Evolutionary conservation across 495 filamentous ascomycete genomes (phyloP), one percentile per base, ranked within the genome.

Genomic region (Hypoxylon crocopeplum): DNA sequence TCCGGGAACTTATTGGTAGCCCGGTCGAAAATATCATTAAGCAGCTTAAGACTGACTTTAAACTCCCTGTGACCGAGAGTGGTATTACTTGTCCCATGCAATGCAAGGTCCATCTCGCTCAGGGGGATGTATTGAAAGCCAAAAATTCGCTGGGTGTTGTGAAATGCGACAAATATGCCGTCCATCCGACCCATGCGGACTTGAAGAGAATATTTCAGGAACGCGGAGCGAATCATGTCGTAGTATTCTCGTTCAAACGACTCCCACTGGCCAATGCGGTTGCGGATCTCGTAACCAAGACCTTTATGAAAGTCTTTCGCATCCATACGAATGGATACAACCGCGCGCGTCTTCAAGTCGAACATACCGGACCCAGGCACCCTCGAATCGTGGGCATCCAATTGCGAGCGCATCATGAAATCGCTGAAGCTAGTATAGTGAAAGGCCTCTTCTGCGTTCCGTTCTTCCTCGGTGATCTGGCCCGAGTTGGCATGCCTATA

Each of bases 121-220:
- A 97, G 71, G 49, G 85, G 84, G 48, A 99, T 77, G 66, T 99
- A 99, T 71, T 98, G 94, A 73, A 99, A 99, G 0, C 94, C 94
- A 68, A 99, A 99, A 36, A 99, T 96, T 27, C 91, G 86, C 70
- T 96, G 82, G 4, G 91, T 87, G 65, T 99, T 99, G 75, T 99
- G 94, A 70, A 86, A 98, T 10, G 95, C 95, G n/a, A 97, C 90
- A 63, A 97, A 98, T 42, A 98, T 97, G 44, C 94, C 94, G 60
- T 98, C 93, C 94, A 99, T 99, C 16, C 95, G 86, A 21, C 94
- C 94, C 80, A 98, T 91, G 17, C 94, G 86, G 27, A 93, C 94
- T 71, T 99, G 94, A 19, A 99, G 79, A 4, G 92, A 96, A 69
- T 99, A 99, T 66, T 98, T 98, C 51, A 99, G 77, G 77, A 99